These are phyloP conservation scores for Lecanicillium sp. DNA, from an alignment of 2,329 filamentous ascomycete species.

Conservation along the genomic window DNA sequence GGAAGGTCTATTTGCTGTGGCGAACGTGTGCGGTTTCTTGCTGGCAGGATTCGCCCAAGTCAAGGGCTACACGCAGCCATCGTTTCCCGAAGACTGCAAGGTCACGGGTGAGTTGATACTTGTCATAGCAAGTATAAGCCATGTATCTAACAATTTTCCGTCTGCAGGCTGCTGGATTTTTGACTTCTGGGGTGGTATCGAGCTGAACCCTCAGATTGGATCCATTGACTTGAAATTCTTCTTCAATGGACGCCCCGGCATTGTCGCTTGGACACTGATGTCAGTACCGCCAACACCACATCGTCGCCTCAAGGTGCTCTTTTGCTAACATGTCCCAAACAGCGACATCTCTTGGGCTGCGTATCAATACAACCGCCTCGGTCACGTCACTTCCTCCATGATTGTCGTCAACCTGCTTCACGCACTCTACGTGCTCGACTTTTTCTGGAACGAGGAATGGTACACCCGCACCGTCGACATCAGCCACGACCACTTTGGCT, in stretches of 20 bases:
- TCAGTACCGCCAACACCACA: slow-evolving; percentile 13
- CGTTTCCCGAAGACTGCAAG: slow-evolving; percentile 31
- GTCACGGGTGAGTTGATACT: slow-evolving; percentile 26
- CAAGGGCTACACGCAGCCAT: slow-evolving; percentile 30
- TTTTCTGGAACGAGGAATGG: slow-evolving; percentile 42
- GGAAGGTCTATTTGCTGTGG: slow-evolving; percentile 27
- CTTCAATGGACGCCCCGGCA: slow-evolving; percentile 38
- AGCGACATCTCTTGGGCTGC: slow-evolving; percentile 21
- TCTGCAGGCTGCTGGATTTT: slow-evolving; percentile 31
- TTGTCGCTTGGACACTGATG: slow-evolving; percentile 40
- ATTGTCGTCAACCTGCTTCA: slow-evolving; percentile 36
- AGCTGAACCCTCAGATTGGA: slow-evolving; percentile 36
- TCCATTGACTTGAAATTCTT: slow-evolving; percentile 38
- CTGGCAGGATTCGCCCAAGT: slow-evolving; percentile 21
- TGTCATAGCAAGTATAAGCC: no score
- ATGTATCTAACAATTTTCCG: background rate
- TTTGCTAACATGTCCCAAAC: no score
- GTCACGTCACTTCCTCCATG: slow-evolving; percentile 26
- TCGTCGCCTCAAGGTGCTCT: slow-evolving; percentile 12
- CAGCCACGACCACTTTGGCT: slow-evolving; percentile 35
- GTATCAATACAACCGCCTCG: slow-evolving; percentile 32
- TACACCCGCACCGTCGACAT: slow-evolving; percentile 39
- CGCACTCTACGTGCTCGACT: slow-evolving; percentile 36
- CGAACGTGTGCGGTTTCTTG: slow-evolving; percentile 26
- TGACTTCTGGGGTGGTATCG: slow-evolving; percentile 38